Conservation (phyloP, 768 basidiomycete genomes). For the Hygrophorus russula region DNA sequence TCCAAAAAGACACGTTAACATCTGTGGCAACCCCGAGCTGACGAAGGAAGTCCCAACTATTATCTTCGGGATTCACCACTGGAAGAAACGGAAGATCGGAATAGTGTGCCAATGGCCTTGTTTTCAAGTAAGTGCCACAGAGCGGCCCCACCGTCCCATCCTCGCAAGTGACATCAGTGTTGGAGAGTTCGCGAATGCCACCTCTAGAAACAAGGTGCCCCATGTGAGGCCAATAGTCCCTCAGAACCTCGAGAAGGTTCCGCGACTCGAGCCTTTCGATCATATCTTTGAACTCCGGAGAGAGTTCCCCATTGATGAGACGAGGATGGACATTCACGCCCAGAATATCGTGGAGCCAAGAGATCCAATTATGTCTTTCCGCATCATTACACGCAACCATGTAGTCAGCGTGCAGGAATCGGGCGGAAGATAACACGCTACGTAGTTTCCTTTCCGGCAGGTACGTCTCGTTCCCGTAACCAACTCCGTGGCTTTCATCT, state of each 20-base stretch:
- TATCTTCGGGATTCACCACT: not conserved
- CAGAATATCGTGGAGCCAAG: constrained; percentile 4
- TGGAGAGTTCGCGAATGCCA: not conserved
- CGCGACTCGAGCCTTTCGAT: not conserved
- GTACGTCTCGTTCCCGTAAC: not conserved
- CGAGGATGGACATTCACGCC: constrained; percentile 5
- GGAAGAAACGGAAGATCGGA: constrained; percentile 4
- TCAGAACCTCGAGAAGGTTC: not conserved
- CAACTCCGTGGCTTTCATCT: not conserved
- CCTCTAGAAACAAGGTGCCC: not conserved
- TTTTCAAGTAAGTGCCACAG: constrained; percentile 1
- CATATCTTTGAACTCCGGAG: constrained; percentile 2
- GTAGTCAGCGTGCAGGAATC: constrained; percentile 2
- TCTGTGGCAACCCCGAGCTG: constrained; percentile 3
- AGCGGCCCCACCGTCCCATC: not conserved
- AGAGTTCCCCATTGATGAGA: constrained; percentile 1
- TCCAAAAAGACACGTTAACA: constrained; percentile 1
- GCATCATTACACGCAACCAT: not conserved
- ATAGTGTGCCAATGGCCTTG: not conserved
- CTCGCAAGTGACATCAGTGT: not conserved
- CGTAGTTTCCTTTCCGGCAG: not conserved
- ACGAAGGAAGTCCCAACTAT: constrained; percentile 4
- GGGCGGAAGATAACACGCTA: constrained; percentile 3
- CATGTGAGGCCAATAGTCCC: constrained; percentile 5
- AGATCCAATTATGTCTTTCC: not conserved